Evolutionary conservation across 1,284 basidiomycete species (phyloP).

Genomic region (Marasmius sp.): DNA sequence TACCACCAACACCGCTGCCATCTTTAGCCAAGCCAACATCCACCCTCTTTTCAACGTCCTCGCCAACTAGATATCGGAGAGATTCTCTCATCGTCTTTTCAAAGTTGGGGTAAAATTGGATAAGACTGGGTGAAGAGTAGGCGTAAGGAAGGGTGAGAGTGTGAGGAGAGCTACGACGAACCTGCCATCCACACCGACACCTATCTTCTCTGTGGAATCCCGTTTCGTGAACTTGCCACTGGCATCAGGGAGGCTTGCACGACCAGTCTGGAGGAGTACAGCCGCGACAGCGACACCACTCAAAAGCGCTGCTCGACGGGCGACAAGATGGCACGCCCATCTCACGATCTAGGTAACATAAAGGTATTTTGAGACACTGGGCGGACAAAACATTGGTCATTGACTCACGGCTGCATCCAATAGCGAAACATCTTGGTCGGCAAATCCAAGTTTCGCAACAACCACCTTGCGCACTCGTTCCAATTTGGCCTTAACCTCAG

Average conservation of each 20-base stretch:
- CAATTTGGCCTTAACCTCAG: conserved; percentile 35
- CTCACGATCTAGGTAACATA: conserved; percentile 61
- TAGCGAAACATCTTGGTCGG: conserved; percentile 51
- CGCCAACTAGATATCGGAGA: conserved; percentile 75
- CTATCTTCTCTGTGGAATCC: conserved; percentile 48
- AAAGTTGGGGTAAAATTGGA: conserved; percentile 90
- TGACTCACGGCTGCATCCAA: conserved; percentile 62
- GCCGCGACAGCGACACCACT: conserved; percentile 89
- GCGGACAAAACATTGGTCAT: background rate
- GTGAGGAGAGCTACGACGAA: conserved; percentile 25
- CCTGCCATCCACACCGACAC: conserved; percentile 91
- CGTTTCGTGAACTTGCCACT: conserved; percentile 37
- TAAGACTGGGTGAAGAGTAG: conserved; percentile 53
- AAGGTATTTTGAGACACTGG: background rate
- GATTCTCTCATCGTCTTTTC: conserved; percentile 74
- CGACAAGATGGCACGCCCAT: conserved; percentile 79
- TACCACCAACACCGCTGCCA: conserved; percentile 95
- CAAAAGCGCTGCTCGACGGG: conserved; percentile 79
- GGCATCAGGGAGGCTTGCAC: conserved; percentile 43
- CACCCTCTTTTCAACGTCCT: conserved; percentile 75
- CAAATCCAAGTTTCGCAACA: conserved; percentile 61
- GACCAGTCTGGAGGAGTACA: conserved; percentile 80
- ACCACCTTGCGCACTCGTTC: conserved; percentile 60
- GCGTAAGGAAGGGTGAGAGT: background rate
- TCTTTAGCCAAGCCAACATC: conserved; percentile 94